Evolutionary conservation across 2,329 filamentous ascomycete genomes (phyloP), one percentile per base, ranked within the genome.

Genomic region (Proliferodiscus dingleyae): DNA sequence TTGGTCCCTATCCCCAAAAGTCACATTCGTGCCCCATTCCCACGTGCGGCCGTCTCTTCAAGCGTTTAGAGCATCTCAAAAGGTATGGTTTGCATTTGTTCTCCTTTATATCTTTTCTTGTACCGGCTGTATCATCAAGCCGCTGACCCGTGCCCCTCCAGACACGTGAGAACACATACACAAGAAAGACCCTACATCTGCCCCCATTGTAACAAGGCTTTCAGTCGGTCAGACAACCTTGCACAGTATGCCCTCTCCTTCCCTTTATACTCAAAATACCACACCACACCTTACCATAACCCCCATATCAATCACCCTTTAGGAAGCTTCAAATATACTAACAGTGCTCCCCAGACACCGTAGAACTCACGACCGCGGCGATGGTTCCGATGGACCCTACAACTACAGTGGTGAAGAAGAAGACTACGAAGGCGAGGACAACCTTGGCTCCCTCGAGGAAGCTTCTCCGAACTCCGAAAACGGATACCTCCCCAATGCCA

Each of bases 21-120:
- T 95, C 90, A 32, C 93, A 98, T 70, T 97, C 91, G 2, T 98
- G 93, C 73, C 93, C 93, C n/a, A 98, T 98, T 62, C 93, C 93
- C 22, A 94, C 91, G 45, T 98, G 93, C 66, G 93, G 93, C 44
- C 85, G 93, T 62, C 80, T 96, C 52, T 98, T 98, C 80, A 98
- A 98, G 83, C 85, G 93, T 69, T 81, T 98, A 74, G 93, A 98
- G 74, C 93, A 98, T 73, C 82, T 98, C 64, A 98, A 98, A 80
- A 84, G 91, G 89, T 95, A 88, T 81, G 86, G 62, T 66, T 62
- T 61, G 62, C 61, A 41, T 55, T 66, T 69, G 67, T 57, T 55
- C 63, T 68, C 67, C 56, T 57, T 43, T 26, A 6, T 6, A 26
- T 26, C 6, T 11, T 6, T 11, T 6, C 24, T 6, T 26, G 11